These are phyloP conservation scores for Licmophora abbreviata DNA, from an alignment of 108 stramenopile genomes.

Conservation along the genomic window DNA sequence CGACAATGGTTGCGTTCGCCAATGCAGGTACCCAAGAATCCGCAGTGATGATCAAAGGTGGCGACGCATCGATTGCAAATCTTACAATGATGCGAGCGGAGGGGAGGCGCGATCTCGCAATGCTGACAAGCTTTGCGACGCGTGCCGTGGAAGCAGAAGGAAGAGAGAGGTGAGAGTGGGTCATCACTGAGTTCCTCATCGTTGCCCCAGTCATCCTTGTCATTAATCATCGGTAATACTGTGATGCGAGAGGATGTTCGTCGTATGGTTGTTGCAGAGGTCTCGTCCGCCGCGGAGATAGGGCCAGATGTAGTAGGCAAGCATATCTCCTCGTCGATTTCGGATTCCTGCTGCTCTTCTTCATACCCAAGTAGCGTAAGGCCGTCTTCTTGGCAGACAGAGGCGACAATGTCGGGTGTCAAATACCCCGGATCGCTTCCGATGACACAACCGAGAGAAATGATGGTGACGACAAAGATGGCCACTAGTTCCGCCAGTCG, in stretches of 20 bases:
- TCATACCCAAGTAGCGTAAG: conserved; percentile 1
- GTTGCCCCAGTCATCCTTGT: not conserved
- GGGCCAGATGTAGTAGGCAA: no score
- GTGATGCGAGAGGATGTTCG: no score
- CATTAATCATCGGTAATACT: not conserved
- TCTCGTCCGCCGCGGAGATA: no score
- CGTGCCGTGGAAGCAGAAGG: not conserved
- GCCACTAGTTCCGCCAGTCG: not conserved
- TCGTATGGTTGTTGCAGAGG: no score
- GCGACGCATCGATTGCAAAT: conserved; percentile 70
- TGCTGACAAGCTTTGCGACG: conserved; percentile 38
- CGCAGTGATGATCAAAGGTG: conserved; percentile 89
- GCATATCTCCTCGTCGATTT: not conserved
- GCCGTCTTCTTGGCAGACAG: conserved; percentile 1
- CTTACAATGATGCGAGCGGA: conserved; percentile 83
- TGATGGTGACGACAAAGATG: not conserved
- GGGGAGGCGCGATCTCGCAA: conserved; percentile 51
- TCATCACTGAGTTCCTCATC: not conserved
- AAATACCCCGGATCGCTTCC: conserved; percentile 7
- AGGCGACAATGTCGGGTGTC: not conserved
- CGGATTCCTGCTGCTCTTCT: not conserved
- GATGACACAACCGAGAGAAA: not conserved
- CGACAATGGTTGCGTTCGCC: conserved; percentile 88
- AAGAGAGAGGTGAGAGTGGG: not conserved
- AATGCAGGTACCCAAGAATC: conserved; percentile 73